Base-by-base conservation (phyloP, 2,329 filamentous ascomycete genomes). In the Aspergillus quadrilineatus region DNA sequence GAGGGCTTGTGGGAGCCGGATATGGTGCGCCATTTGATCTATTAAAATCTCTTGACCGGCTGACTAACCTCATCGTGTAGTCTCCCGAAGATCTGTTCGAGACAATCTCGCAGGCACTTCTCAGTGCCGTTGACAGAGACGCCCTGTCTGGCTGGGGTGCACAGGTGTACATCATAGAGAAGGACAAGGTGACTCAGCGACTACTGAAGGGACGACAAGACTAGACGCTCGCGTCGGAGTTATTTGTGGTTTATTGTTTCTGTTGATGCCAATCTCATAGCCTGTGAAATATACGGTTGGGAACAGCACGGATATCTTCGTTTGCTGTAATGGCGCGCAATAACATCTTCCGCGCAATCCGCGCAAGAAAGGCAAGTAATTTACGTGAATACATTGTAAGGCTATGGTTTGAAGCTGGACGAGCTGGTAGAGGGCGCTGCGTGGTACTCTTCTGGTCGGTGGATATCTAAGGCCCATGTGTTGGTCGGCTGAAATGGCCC, bases 151-250 rank as follows among this genome's bases (percentile, higher is more conserved):
- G 94, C 63, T 97, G 94, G 94, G 94, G 94, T 73, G 94, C 94
- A 39, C 92, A 99, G 73, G 94, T 99, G 67, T 99, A 97, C 80
- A 96, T 99, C 72, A 96, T 99, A 76, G 94, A 97, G 83, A 99
- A 99, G 85, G 92, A 96, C 81, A 97, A 97, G 89, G 90, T 99
- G 62, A 97, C 94, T 71, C 97, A 97, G 88, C 85, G 94, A 75
- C 86, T 99, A 86, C 82, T 99, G 76, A 97, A 97, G 86, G 92
- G 92, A 73, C 87, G 92, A 81, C 93, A 97, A 81, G 93, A 97
- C 76, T 92, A 90, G 69, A 69, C 32, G 22, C 22, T 48, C 42
- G 44, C 48, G 26, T 45, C 32, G 32, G 48, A 32, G 47, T 51
- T 53, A 42, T 66, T 63, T 67, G 59, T 62, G 61, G 67, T 67